A percentile compares a stretch with the other conserved stretches of the same genome.
These are phyloP conservation scores for Halophytophthora batemanensis DNA, from an alignment of 352 stramenopile genomes.

Conservation along the genomic window DNA sequence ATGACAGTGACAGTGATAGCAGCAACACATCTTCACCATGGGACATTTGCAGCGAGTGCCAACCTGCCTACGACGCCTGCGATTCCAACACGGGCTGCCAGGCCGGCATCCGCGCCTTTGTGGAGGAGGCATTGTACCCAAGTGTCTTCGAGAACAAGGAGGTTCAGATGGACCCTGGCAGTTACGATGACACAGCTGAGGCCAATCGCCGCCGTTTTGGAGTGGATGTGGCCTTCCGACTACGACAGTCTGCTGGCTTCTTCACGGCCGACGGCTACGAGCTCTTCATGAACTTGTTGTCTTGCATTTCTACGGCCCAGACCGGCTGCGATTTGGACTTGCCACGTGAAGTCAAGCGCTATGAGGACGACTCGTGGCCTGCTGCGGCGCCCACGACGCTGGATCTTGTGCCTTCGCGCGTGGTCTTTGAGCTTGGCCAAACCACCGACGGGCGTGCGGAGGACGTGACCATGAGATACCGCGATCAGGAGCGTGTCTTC, in stretches of 20 bases:
- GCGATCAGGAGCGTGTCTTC: conserved; percentile 11
- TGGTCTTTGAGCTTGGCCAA: conserved; percentile 8
- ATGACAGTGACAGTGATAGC: too few relatives aligned
- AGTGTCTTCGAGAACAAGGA: conserved; percentile 3
- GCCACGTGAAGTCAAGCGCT: conserved; percentile 4
- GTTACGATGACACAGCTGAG: neutral
- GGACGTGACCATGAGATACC: conserved; percentile 19
- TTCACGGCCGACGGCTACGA: conserved; percentile 28
- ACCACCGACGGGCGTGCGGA: conserved; percentile 2
- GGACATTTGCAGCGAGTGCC: conserved; percentile 23
- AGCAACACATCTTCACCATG: neutral
- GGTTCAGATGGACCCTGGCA: conserved; percentile 2
- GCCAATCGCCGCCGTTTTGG: conserved; percentile 1
- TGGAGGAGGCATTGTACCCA: conserved; percentile 17
- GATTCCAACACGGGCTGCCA: conserved; percentile 32
- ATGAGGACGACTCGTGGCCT: neutral
- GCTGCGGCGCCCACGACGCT: conserved; percentile 10
- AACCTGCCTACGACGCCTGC: conserved; percentile 14
- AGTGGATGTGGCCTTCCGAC: conserved; percentile 7
- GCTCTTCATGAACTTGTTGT: conserved; percentile 26
- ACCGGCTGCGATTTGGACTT: conserved; percentile 17
- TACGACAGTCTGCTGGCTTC: conserved; percentile 22
- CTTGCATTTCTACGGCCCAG: conserved; percentile 20
- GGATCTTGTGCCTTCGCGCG: conserved; percentile 10
- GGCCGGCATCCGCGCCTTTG: conserved; percentile 31